Percentiles rank a stretch among this genome's conserved stretches.
Conservation (phyloP, 1,139 yeast genomes). For the Sugiyamaella japonica region DNA sequence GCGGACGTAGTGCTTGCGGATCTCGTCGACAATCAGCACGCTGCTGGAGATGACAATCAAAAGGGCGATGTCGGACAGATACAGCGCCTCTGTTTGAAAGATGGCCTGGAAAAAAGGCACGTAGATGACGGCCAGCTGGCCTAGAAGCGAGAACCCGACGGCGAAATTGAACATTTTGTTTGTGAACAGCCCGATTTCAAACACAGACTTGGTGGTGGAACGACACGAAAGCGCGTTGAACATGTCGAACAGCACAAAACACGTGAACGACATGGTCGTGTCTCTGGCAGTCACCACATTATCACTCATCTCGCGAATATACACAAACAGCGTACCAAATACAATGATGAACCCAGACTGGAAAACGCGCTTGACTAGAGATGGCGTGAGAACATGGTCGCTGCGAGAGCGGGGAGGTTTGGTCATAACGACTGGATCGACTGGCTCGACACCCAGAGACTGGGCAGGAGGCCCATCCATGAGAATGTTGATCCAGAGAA, state of each 20-base stretch:
- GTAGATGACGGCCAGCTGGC: slow-evolving; percentile 93
- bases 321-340: slow-evolving; percentile 80
- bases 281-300: slow-evolving; percentile 84
- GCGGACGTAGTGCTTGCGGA: slow-evolving; percentile 54
- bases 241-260: slow-evolving; percentile 93
- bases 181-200: slow-evolving; percentile 68
- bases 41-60: slow-evolving; percentile 67
- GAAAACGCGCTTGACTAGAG: slow-evolving; percentile 68
- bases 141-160: slow-evolving; percentile 81
- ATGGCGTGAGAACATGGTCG: slow-evolving; percentile 73
- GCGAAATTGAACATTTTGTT: slow-evolving; percentile 93
- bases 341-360: slow-evolving; percentile 71
- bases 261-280: slow-evolving; percentile 98
- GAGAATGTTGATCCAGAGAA: slow-evolving; percentile 91
- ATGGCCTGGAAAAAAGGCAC: slow-evolving; percentile 87
- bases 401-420: slow-evolving; percentile 88
- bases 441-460: slow-evolving; percentile 95
- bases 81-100: slow-evolving; percentile 90
- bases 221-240: slow-evolving; percentile 93
- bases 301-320: slow-evolving; percentile 79
- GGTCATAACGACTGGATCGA: slow-evolving; percentile 90
- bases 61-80: slow-evolving; percentile 63
- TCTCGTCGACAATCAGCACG: slow-evolving; percentile 84
- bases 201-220: slow-evolving; percentile 76
- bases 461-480: slow-evolving; percentile 99